Percentiles rank a stretch among this genome's conserved stretches.
Evolutionary conservation across 1,139 yeast species (phyloP).

Genomic region (Sugiyamaella grinbergsii): DNA sequence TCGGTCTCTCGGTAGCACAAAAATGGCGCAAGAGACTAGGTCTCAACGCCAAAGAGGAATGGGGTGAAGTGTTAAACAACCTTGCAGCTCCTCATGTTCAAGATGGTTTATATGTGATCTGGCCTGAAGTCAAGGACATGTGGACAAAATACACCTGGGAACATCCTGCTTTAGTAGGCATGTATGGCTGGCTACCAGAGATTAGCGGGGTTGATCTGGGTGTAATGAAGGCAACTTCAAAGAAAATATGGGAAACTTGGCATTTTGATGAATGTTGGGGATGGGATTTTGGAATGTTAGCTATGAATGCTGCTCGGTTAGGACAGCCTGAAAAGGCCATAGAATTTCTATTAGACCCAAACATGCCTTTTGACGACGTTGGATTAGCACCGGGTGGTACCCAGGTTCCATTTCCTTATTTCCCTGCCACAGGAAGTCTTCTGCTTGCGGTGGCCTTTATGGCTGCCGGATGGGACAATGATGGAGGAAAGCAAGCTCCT

Average conservation of each 20-base stretch:
- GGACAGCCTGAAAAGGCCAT: constrained; percentile 21
- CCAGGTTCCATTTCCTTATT: constrained; percentile 22
- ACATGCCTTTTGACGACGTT: constrained; percentile 23
- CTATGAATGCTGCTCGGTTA: constrained; percentile 23
- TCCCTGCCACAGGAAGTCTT: constrained; percentile 23
- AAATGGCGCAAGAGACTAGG: constrained; percentile 18
- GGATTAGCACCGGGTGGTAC: constrained; percentile 23
- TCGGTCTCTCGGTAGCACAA: constrained; percentile 18
- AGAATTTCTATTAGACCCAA: constrained; percentile 19
- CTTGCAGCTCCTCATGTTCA: constrained; percentile 16
- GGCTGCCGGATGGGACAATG: constrained; percentile 24
- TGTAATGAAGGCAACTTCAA: constrained; percentile 19
- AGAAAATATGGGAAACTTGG: constrained; percentile 24
- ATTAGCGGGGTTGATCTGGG: constrained; percentile 14
- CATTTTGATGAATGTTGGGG: constrained; percentile 24
- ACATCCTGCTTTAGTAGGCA: constrained; percentile 23
- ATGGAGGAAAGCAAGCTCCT: constrained; percentile 13
- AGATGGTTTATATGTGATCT: constrained; percentile 21
- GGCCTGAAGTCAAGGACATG: constrained; percentile 23
- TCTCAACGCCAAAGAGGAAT: constrained; percentile 2
- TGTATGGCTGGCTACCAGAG: constrained; percentile 23
- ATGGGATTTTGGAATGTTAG: constrained; percentile 25
- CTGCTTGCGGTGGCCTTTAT: constrained; percentile 21
- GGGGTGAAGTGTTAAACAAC: constrained; percentile 17
- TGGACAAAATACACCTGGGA: constrained; percentile 25